Evolutionary conservation across 257 asterid genomes (phyloP).

Genomic region (Solanum sejunctum): DNA sequence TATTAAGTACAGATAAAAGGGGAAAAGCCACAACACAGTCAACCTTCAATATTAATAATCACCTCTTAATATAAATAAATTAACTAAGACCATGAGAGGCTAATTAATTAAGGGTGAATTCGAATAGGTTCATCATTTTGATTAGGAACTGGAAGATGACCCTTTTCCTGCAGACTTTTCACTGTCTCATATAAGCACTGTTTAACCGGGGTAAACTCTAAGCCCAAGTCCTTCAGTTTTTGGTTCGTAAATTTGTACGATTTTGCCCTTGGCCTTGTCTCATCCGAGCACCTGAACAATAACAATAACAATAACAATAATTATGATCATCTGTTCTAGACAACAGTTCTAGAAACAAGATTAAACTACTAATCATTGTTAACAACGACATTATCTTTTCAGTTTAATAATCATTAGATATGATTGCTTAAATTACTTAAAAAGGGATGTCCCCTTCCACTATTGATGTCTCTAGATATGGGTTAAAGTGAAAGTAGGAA

Average conservation of each 20-base stretch:
- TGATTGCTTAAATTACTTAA: neutral
- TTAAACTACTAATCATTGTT: neutral
- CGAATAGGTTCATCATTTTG: conserved; percentile 30
- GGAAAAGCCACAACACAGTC: neutral
- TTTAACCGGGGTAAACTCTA: conserved; percentile 51
- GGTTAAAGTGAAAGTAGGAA: neutral
- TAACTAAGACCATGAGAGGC: neutral
- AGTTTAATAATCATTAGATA: neutral
- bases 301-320: neutral
- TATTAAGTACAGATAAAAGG: neutral
- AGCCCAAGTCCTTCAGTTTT: conserved; percentile 56
- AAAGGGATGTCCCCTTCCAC: neutral
- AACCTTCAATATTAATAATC: neutral
- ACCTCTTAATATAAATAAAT: neutral
- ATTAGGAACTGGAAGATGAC: conserved; percentile 35
- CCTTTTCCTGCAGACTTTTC: conserved; percentile 65
- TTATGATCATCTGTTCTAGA: neutral
- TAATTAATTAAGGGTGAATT: conserved; percentile 14
- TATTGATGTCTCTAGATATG: neutral
- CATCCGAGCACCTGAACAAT: conserved; percentile 55
- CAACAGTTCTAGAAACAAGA: neutral
- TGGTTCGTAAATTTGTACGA: conserved; percentile 65
- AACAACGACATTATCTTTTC: neutral
- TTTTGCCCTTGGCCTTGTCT: conserved; percentile 42
- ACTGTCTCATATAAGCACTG: conserved; percentile 59